Percentiles rank a stretch among this genome's conserved stretches.
Conservation (phyloP, 2,329 filamentous ascomycete species). For the Chalaropsis thielavioides region DNA sequence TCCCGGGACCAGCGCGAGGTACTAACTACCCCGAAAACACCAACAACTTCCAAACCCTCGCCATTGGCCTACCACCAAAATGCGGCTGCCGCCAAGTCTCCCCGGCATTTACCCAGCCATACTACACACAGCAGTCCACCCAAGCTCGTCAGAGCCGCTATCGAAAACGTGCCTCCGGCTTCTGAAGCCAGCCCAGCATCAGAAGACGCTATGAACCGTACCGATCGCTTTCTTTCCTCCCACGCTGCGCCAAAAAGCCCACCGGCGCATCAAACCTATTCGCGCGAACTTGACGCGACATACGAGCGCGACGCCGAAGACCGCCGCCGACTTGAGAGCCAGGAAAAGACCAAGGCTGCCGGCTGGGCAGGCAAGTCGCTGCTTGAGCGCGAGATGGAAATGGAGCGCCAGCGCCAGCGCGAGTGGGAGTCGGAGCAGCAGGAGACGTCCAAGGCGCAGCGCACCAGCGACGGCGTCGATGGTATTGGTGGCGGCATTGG, state of each 20-base stretch:
- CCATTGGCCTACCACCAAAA: slow-evolving; percentile 34
- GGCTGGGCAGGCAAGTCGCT: slow-evolving; percentile 51
- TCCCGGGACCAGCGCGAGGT: slow-evolving; percentile 49
- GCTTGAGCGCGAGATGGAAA: slow-evolving; percentile 61
- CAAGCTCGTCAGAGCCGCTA: background rate
- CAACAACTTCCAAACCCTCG: slow-evolving; percentile 7
- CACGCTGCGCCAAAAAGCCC: slow-evolving; percentile 27
- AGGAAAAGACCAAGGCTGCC: slow-evolving; percentile 45
- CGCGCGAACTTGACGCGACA: slow-evolving; percentile 40
- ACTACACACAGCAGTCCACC: slow-evolving; percentile 23
- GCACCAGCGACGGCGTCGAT: slow-evolving; percentile 39
- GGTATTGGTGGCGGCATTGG: slow-evolving; percentile 52
- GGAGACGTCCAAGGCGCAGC: slow-evolving; percentile 42
- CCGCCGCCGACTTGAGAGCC: slow-evolving; percentile 43
- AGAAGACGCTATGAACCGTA: slow-evolving; percentile 27
- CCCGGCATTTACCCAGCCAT: slow-evolving; percentile 38
- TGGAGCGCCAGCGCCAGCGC: slow-evolving; percentile 58
- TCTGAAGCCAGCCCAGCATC: slow-evolving; percentile 21
- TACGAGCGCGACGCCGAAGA: slow-evolving; percentile 50
- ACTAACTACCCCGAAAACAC: slow-evolving; percentile 30
- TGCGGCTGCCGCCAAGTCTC: slow-evolving; percentile 23
- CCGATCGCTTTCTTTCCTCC: slow-evolving; percentile 40
- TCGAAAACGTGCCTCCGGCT: slow-evolving; percentile 19
- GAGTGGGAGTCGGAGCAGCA: slow-evolving; percentile 70
- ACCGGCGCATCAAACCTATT: slow-evolving; percentile 35